Evolutionary conservation across 371 early-diverging fungal species (phyloP).

Genomic region (Catenaria anguillulae): DNA sequence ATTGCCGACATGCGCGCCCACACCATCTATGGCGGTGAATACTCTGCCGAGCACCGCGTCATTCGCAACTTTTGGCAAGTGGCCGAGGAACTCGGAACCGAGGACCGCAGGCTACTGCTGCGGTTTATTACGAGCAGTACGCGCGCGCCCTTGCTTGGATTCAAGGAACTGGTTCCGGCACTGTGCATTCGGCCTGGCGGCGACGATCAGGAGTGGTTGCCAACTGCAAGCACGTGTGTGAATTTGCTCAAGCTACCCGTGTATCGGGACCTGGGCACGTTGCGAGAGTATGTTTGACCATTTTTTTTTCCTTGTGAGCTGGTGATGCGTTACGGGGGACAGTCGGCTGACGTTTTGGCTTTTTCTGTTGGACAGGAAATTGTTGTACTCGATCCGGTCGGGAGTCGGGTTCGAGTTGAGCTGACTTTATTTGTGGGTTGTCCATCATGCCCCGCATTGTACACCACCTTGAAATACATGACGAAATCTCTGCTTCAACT

Average conservation of each 20-base stretch:
- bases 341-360: too few relatives aligned
- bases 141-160: constrained; percentile 81
- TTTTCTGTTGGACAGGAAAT: too few relatives aligned
- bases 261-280: constrained; percentile 38
- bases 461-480: too few relatives aligned
- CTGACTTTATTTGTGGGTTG: too few relatives aligned
- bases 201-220: constrained; percentile 5
- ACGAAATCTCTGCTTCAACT: too few relatives aligned
- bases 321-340: too few relatives aligned
- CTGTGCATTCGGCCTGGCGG: constrained; percentile 53
- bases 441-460: too few relatives aligned
- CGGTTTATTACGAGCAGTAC: constrained; percentile 86
- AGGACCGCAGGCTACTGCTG: constrained; percentile 51
- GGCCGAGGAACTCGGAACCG: constrained; percentile 43
- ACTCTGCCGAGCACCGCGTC: constrained; percentile 23
- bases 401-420: constrained; percentile 3
- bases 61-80: constrained; percentile 64
- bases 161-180: constrained; percentile 48
- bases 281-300: too few relatives aligned
- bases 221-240: constrained; percentile 24
- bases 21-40: constrained; percentile 26
- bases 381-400: constrained; percentile 3
- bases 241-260: constrained; percentile 83
- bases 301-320: too few relatives aligned
- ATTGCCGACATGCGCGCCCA: constrained; percentile 46